Evolutionary conservation across 192 early-diverging fungal genomes (phyloP), one percentile per base, ranked within the genome.

Genomic region (Rhizophagus clarus): DNA sequence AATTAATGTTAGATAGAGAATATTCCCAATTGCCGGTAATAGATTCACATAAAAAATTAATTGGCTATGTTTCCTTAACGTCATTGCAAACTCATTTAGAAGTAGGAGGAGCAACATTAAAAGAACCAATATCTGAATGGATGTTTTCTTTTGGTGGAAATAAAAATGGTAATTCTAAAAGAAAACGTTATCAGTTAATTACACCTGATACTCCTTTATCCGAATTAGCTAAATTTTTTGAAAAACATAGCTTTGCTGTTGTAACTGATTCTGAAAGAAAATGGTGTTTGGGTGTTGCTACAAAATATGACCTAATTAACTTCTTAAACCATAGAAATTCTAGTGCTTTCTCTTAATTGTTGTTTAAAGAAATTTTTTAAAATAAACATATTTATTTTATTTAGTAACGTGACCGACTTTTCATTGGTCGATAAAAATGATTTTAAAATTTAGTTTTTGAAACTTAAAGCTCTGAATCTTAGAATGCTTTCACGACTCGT

Each of bases 1-100:
- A 91, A 56, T 78, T 95, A 76, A 96, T 96, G 95, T 49, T 90
- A 29, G 89, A 92, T 37, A 85, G 94, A 32, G 94, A 96, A 70
- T 96, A 91, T 84, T 96, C 95, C n/a, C 95, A 96, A 83, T 79
- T 96, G 62, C 95, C 94, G 0, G 94, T 96, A 3, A 86, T 94
- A 40, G 86, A 89, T 76, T 67, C 82, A 56, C 86, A 89, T 75
- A 87, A 91, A 32, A 91, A 93, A 37, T 84, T 95, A 28, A 83
- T 94, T 51, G 95, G 95, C 0, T 94, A 93, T 77, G 84, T 96
- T 73, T 93, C 94, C 5, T 83, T 93, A 37, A 84, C 89, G 3
- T 84, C 90, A 0, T 82, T 92, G 56, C 90, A 93, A 75, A 82
- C 88, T 34, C 81, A 85, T 32, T 31, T 94, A 24, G 89, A 91